These are phyloP conservation scores for Suillus subaureus DNA, from an alignment of 768 basidiomycete genomes.

Conservation along the genomic window DNA sequence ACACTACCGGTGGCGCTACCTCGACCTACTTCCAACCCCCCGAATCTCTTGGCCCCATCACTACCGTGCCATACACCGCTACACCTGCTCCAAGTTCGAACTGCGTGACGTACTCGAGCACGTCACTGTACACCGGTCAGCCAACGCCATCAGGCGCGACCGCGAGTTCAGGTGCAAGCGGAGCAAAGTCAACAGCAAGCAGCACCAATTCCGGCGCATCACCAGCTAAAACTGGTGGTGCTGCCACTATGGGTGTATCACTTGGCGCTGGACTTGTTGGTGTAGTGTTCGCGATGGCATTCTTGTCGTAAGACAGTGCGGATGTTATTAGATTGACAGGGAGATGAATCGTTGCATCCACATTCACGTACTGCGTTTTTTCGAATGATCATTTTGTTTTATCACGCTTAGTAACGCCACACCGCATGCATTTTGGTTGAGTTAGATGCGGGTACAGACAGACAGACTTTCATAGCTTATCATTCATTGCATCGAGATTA, in stretches of 20 bases:
- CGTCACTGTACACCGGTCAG: conserved; percentile 36
- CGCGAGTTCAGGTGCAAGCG: not conserved
- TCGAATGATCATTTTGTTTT: not conserved
- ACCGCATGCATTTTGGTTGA: not conserved
- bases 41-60: conserved; percentile 48
- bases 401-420: too few species aligned
- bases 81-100: conserved; percentile 43
- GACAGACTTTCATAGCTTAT: not conserved
- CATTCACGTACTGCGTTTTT: not conserved
- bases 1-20: conserved; percentile 41
- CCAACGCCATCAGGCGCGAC: conserved; percentile 18
- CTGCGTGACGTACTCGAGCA: conserved; percentile 41
- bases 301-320: conserved; percentile 32
- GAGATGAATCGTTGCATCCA: not conserved
- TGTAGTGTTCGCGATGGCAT: conserved; percentile 35
- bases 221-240: conserved; percentile 18
- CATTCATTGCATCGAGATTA: conserved; percentile 5
- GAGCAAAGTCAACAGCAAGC: not conserved
- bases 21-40: conserved; percentile 50
- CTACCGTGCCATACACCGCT: conserved; percentile 46
- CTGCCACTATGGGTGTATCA: conserved; percentile 30
- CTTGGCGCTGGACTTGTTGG: conserved; percentile 32
- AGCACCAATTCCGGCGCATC: conserved; percentile 17
- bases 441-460: too few species aligned
- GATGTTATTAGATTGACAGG: not conserved